These are phyloP conservation scores for Hygrocybe punicea DNA, from an alignment of 768 basidiomycete genomes.

Conservation along the genomic window DNA sequence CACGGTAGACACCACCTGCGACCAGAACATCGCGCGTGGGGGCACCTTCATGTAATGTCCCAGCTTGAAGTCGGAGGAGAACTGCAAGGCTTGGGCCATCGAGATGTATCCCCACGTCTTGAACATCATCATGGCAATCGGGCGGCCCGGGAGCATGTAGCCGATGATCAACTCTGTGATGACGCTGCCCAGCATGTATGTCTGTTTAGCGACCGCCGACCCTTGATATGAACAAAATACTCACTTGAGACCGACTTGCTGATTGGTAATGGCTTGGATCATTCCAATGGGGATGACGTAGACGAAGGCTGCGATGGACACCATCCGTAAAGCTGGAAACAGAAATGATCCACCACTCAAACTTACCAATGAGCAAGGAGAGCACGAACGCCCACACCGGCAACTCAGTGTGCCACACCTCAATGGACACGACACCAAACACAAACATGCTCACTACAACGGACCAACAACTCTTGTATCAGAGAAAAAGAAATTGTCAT, in stretches of 20 bases:
- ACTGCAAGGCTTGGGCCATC: slow-evolving; percentile 52
- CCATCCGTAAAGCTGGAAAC: slow-evolving; percentile 3
- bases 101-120: slow-evolving; percentile 49
- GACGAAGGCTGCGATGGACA: slow-evolving; percentile 39
- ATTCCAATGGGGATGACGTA: slow-evolving; percentile 74
- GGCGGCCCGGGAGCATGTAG: slow-evolving; percentile 72
- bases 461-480: not conserved
- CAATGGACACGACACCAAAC: slow-evolving; percentile 66
- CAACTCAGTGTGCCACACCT: slow-evolving; percentile 61
- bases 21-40: slow-evolving; percentile 68
- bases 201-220: slow-evolving; percentile 51
- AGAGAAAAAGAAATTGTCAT: not conserved
- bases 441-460: slow-evolving; percentile 55
- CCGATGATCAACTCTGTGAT: slow-evolving; percentile 81
- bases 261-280: slow-evolving; percentile 69
- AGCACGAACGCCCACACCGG: slow-evolving; percentile 50
- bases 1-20: slow-evolving; percentile 63
- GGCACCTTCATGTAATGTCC: slow-evolving; percentile 78
- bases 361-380: slow-evolving; percentile 56
- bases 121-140: slow-evolving; percentile 83
- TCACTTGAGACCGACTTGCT: slow-evolving; percentile 37
- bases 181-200: slow-evolving; percentile 41
- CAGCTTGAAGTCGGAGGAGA: slow-evolving; percentile 76
- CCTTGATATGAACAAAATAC: slow-evolving; percentile 55
- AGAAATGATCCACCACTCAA: not conserved